A percentile compares a stretch with the other conserved stretches of the same genome.
Evolutionary conservation across 805 yeast species (phyloP).

Genomic region (Sporopachydermia quercuum): DNA sequence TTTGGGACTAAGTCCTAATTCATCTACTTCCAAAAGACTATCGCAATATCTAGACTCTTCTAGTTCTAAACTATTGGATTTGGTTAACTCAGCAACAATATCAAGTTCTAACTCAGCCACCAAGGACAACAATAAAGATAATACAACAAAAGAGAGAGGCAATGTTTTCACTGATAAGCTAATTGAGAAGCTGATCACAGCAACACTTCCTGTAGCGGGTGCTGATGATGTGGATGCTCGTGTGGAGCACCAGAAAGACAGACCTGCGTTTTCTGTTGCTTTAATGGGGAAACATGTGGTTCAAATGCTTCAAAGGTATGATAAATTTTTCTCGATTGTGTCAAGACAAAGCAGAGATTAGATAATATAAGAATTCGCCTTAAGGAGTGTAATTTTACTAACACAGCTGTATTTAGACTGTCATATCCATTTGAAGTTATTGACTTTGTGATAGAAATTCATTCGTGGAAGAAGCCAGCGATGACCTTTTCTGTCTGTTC

Average conservation of each 20-base stretch:
- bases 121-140: conserved; percentile 4
- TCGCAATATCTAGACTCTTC: neutral
- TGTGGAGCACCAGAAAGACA: conserved; percentile 38
- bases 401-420: neutral
- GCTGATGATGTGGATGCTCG: conserved; percentile 31
- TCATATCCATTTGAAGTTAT: conserved; percentile 31
- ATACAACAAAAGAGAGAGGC: conserved; percentile 10
- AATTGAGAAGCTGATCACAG: conserved; percentile 52
- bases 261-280: conserved; percentile 61
- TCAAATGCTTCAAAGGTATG: neutral
- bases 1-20: neutral
- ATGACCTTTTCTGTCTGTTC: conserved; percentile 44
- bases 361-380: no score
- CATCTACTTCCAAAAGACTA: neutral
- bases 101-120: conserved; percentile 6
- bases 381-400: no score
- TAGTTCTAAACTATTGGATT: conserved; percentile 2
- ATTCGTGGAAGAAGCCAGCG: conserved; percentile 51
- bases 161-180: conserved; percentile 44
- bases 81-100: conserved; percentile 3
- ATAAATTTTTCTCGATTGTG: no score
- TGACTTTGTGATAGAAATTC: conserved; percentile 38
- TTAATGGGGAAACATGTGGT: conserved; percentile 34
- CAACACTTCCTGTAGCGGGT: conserved; percentile 56
- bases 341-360: no score